These are phyloP conservation scores for Leptographium lundbergii DNA, from an alignment of 2,329 filamentous ascomycete species.

Conservation along the genomic window DNA sequence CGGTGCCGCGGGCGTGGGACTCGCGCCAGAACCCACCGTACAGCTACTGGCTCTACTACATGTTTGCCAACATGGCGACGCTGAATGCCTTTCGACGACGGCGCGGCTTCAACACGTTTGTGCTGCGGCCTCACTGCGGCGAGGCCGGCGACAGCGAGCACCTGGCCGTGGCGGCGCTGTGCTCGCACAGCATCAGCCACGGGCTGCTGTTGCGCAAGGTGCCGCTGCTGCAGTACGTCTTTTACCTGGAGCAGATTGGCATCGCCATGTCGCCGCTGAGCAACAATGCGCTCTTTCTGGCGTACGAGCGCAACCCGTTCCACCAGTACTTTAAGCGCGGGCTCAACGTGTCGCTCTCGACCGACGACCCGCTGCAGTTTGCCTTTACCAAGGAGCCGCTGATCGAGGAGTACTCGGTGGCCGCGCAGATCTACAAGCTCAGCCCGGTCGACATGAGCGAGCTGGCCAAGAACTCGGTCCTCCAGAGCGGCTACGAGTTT, in stretches of 20 bases:
- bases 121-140: slow-evolving; percentile 86
- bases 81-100: slow-evolving; percentile 85
- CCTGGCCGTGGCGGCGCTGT: slow-evolving; percentile 78
- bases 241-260: slow-evolving; percentile 95
- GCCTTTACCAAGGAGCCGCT: slow-evolving; percentile 96
- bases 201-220: slow-evolving; percentile 88
- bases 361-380: slow-evolving; percentile 93
- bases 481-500: slow-evolving; percentile 87
- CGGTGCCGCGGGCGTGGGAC: slow-evolving; percentile 76
- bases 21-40: slow-evolving; percentile 95
- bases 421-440: slow-evolving; percentile 96
- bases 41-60: slow-evolving; percentile 97
- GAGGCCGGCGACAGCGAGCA: slow-evolving; percentile 97
- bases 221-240: slow-evolving; percentile 88
- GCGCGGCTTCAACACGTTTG: slow-evolving; percentile 90
- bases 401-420: slow-evolving; percentile 96
- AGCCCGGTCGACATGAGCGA: slow-evolving; percentile 98
- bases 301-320: slow-evolving; percentile 95
- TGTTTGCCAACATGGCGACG: slow-evolving; percentile 87
- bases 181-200: slow-evolving; percentile 94
- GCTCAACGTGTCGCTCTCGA: slow-evolving; percentile 89
- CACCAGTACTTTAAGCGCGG: slow-evolving; percentile 90
- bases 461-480: slow-evolving; percentile 87
- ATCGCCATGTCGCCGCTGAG: slow-evolving; percentile 99
- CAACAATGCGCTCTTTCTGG: slow-evolving; percentile 93